These are phyloP conservation scores for Helotiales sp. DNA, from an alignment of 2,329 filamentous ascomycete species.

Conservation along the genomic window DNA sequence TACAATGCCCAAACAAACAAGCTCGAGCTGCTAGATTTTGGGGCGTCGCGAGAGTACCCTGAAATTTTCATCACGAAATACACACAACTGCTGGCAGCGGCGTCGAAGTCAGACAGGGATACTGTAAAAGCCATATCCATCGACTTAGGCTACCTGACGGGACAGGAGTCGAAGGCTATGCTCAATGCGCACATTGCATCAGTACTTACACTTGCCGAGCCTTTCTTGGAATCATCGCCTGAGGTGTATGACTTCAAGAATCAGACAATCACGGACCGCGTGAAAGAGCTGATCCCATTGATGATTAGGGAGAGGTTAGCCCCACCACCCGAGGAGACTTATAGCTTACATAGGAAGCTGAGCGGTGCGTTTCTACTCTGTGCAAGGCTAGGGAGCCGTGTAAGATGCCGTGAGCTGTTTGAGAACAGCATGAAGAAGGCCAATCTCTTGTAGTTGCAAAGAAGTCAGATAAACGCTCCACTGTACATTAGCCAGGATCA, in stretches of 20 bases:
- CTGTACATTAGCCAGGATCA: not conserved
- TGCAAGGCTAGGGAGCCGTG: conserved; percentile 80
- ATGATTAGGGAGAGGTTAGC: conserved; percentile 90
- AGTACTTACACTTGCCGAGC: conserved; percentile 88
- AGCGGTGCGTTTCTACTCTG: conserved; percentile 95
- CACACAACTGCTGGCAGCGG: conserved; percentile 78
- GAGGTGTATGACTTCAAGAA: conserved; percentile 89
- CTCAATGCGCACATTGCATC: conserved; percentile 87
- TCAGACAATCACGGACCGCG: conserved; percentile 95
- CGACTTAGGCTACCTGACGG: conserved; percentile 87
- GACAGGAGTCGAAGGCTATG: conserved; percentile 85
- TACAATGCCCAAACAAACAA: conserved; percentile 75
- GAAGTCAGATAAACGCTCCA: not conserved
- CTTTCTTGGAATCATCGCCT: conserved; percentile 77
- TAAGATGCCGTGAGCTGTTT: conserved; percentile 83
- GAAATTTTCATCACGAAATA: conserved; percentile 80
- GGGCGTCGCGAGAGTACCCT: conserved; percentile 86
- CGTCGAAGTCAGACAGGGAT: conserved; percentile 70
- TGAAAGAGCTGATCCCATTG: conserved; percentile 84
- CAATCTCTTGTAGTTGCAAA: conserved; percentile 21
- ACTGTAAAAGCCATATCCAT: conserved; percentile 72
- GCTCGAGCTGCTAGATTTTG: conserved; percentile 94
- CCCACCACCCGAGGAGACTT: conserved; percentile 96
- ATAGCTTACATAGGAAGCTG: conserved; percentile 91
- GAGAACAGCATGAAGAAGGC: conserved; percentile 46